phyloP scores from a whole-genome alignment of 805 yeast genomes.

The Nakazawaea ernobii region DNA sequence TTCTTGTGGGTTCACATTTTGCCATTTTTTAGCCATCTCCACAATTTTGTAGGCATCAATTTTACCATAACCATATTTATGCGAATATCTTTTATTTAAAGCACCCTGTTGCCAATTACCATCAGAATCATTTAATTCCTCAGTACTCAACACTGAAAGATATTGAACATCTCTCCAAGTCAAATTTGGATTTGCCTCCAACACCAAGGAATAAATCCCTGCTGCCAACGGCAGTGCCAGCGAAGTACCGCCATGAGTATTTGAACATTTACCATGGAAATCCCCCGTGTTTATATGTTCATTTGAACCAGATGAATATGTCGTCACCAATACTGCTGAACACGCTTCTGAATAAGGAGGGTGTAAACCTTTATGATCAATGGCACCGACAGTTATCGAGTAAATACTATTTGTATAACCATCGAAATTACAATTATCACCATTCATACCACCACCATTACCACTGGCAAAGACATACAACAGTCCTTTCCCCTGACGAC shows the following conservation, averaged over 20 bases:
- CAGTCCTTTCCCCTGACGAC: constrained; percentile 77
- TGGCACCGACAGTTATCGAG: constrained; percentile 91
- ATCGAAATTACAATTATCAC: constrained; percentile 93
- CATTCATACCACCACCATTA: constrained; percentile 79
- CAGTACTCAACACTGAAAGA: constrained; percentile 65
- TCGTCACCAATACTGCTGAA: constrained; percentile 89
- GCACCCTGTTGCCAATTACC: constrained; percentile 73
- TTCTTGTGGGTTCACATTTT: constrained; percentile 85
- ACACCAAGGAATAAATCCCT: constrained; percentile 81
- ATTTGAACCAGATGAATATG: constrained; percentile 87
- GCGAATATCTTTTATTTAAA: constrained; percentile 64
- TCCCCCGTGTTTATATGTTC: constrained; percentile 90
- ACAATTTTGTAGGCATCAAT: constrained; percentile 78
- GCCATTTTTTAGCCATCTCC: constrained; percentile 67
- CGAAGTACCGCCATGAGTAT: constrained; percentile 89
- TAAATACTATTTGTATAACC: constrained; percentile 96
- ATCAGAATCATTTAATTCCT: constrained; percentile 59
- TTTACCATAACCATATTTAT: constrained; percentile 88
- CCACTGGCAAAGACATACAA: constrained; percentile 95
- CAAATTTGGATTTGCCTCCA: constrained; percentile 77
- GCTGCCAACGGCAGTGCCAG: constrained; percentile 99
- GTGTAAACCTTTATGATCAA: constrained; percentile 80
- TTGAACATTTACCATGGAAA: constrained; percentile 61
- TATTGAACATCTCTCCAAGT: constrained; percentile 97
- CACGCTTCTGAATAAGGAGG: constrained; percentile 92